These are phyloP conservation scores for Batrachochytrium dendrobatidis DNA, from an alignment of 371 early-diverging fungal species.

Conservation along the genomic window DNA sequence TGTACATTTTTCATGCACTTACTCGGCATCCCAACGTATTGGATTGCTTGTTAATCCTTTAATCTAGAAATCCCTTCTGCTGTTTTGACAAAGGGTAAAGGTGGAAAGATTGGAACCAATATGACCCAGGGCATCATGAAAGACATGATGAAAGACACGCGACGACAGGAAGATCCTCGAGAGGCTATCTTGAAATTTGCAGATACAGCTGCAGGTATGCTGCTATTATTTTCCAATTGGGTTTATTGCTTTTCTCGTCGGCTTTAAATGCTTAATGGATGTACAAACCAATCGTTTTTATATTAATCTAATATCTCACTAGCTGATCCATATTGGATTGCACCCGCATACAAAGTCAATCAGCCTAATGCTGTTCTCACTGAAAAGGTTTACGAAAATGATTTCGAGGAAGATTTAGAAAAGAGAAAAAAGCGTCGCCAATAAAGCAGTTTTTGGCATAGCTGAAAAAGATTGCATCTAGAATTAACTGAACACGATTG, in stretches of 20 bases:
- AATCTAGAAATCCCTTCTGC: background rate
- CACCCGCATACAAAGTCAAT: slow-evolving; percentile 74
- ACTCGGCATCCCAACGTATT: background rate
- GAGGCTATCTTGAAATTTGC: slow-evolving; percentile 91
- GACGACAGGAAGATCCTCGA: slow-evolving; percentile 86
- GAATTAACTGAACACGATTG: too few species aligned
- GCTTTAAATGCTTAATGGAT: background rate
- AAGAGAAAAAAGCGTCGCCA: slow-evolving; percentile 37
- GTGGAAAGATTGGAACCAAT: slow-evolving; percentile 77
- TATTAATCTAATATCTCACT: background rate
- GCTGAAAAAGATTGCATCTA: too few species aligned
- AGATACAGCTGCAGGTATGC: slow-evolving; percentile 56
- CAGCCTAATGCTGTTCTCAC: slow-evolving; percentile 77
- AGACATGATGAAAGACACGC: slow-evolving; percentile 72
- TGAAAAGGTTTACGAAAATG: slow-evolving; percentile 57
- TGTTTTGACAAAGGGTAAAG: slow-evolving; percentile 46
- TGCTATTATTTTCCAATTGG: background rate
- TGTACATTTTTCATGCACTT: background rate
- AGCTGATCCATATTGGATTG: slow-evolving; percentile 79
- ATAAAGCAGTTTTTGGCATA: too few species aligned
- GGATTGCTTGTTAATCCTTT: too few species aligned
- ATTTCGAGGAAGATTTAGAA: slow-evolving; percentile 41
- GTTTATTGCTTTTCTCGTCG: background rate
- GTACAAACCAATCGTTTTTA: background rate
- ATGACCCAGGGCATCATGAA: slow-evolving; percentile 76